These are phyloP conservation scores for Leccinum fallax DNA, from an alignment of 1,284 basidiomycete genomes.

Conservation along the genomic window DNA sequence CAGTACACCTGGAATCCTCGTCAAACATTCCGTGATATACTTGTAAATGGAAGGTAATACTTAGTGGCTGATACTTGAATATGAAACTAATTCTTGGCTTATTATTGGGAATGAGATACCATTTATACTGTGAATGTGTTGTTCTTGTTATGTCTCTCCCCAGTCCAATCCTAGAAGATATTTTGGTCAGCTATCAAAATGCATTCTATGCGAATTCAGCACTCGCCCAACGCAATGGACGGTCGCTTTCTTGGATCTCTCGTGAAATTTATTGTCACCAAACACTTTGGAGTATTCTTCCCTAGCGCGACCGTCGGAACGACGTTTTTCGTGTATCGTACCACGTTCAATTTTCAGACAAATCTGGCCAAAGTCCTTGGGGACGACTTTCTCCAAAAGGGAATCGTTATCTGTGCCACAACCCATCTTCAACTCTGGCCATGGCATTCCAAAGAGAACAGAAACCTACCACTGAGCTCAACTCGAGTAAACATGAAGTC, in stretches of 20 bases:
- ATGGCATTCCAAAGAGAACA: background rate
- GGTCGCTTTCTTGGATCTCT: conserved; percentile 18
- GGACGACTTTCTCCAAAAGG: conserved; percentile 13
- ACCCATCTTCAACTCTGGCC: background rate
- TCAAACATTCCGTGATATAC: background rate
- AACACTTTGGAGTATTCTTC: background rate
- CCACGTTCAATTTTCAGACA: conserved; percentile 7
- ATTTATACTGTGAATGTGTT: fast-evolving
- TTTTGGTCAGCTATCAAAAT: background rate
- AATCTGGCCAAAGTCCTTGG: conserved; percentile 18
- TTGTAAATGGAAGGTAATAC: conserved; percentile 5
- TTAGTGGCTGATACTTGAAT: conserved; percentile 22
- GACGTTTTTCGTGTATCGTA: background rate
- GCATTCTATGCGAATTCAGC: background rate
- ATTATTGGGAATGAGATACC: background rate
- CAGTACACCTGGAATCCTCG: conserved; percentile 17
- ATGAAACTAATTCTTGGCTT: conserved; percentile 13
- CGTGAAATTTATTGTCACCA: conserved; percentile 8
- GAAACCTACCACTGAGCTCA: conserved; percentile 15
- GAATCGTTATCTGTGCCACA: conserved; percentile 22
- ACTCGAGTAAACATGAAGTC: conserved; percentile 21
- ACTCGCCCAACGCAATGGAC: conserved; percentile 18
- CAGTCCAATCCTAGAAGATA: conserved; percentile 10
- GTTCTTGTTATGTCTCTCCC: background rate
- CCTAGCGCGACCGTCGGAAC: no score